phyloP scores from a whole-genome alignment of 2,329 filamentous ascomycete genomes.

The Trichoderma koningiopsis region DNA sequence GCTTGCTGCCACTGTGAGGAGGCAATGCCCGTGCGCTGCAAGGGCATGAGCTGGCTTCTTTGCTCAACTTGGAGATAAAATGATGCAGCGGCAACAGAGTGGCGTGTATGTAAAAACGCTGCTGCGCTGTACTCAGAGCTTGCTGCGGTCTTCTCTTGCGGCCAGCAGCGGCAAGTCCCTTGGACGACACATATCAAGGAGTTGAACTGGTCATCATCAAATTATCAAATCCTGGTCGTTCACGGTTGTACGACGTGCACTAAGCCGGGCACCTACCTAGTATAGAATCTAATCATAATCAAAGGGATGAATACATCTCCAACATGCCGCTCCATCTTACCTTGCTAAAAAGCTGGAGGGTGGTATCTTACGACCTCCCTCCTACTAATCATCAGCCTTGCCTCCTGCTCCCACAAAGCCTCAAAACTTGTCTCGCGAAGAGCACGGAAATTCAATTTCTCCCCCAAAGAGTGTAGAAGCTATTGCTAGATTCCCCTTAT shows the following conservation, averaged over 20 bases:
- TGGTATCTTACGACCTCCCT: neutral
- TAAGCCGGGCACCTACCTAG: neutral
- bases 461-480: neutral
- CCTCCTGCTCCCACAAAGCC: neutral
- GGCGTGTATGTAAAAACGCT: neutral
- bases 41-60: neutral
- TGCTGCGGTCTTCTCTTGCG: neutral
- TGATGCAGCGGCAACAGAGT: neutral
- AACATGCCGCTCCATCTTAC: neutral
- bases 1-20: neutral
- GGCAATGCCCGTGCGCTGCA: neutral
- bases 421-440: neutral
- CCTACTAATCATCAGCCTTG: neutral
- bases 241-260: neutral
- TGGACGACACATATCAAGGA: neutral
- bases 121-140: neutral
- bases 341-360: neutral
- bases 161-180: constrained; percentile 1
- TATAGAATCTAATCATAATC: neutral
- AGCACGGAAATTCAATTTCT: neutral
- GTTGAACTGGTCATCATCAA: neutral
- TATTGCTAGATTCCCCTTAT: neutral
- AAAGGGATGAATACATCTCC: neutral
- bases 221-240: neutral
- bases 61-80: constrained; percentile 1